Conservation (phyloP, 805 yeast genomes). For the Lipomyces starkeyi region DNA sequence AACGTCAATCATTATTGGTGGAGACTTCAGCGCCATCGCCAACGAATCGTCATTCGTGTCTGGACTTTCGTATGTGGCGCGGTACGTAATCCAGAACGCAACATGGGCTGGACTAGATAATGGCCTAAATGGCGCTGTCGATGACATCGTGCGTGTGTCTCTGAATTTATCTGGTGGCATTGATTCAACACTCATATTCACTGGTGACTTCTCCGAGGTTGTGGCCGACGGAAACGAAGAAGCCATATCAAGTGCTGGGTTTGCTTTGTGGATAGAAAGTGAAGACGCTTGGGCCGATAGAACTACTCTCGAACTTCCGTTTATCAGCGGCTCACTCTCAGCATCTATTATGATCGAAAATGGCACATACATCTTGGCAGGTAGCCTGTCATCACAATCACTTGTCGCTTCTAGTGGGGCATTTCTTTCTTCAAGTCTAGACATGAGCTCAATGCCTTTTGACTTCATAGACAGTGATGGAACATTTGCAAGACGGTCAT, state of each 20-base stretch:
- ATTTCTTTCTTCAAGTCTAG: constrained; percentile 3
- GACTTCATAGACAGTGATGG: neutral
- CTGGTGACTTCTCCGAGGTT: constrained; percentile 39
- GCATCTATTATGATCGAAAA: constrained; percentile 18
- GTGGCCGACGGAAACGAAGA: constrained; percentile 6
- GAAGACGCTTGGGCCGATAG: constrained; percentile 25
- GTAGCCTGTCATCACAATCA: constrained; percentile 21
- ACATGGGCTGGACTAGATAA: constrained; percentile 23
- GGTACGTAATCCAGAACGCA: constrained; percentile 21
- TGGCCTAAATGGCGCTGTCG: constrained; percentile 40
- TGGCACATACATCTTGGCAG: constrained; percentile 25
- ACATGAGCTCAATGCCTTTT: constrained; percentile 20
- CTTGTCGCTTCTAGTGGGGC: constrained; percentile 28
- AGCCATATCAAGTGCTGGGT: constrained; percentile 26
- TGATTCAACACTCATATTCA: constrained; percentile 40
- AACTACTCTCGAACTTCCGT: constrained; percentile 23
- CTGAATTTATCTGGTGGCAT: constrained; percentile 19
- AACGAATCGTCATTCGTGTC: constrained; percentile 36
- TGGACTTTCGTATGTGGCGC: constrained; percentile 26
- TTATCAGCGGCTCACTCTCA: constrained; percentile 23
- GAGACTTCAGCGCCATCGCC: constrained; percentile 52
- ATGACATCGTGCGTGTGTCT: constrained; percentile 12
- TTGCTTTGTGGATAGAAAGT: constrained; percentile 38
- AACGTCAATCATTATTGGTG: constrained; percentile 51
- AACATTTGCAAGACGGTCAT: neutral